phyloP scores from a whole-genome alignment of 2,329 filamentous ascomycete species.

The Monilinia vaccinii-corymbosi region DNA sequence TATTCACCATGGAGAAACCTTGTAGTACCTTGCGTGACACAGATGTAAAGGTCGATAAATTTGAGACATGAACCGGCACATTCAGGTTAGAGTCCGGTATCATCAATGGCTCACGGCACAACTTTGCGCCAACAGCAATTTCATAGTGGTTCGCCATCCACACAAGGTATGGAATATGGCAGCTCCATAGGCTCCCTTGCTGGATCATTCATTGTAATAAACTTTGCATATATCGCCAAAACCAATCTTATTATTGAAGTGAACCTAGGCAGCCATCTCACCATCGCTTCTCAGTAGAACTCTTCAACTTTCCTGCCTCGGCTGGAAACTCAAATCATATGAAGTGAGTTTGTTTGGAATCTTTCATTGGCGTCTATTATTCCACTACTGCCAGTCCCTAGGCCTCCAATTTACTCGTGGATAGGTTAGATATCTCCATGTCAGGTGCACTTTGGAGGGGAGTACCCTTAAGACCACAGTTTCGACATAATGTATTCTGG shows the following conservation, averaged over 20 bases:
- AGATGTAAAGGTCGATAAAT: background rate
- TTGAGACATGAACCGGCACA: background rate
- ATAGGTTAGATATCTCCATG: background rate
- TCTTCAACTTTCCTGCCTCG: background rate
- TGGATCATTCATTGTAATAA: background rate
- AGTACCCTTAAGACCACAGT: background rate
- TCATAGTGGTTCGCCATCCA: background rate
- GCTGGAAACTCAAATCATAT: background rate
- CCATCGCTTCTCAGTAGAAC: background rate
- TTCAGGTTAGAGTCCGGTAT: background rate
- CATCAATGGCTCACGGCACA: background rate
- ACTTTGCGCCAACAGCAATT: background rate
- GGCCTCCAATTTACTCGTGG: background rate
- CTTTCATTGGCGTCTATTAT: background rate
- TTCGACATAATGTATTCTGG: background rate
- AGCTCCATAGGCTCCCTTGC: background rate
- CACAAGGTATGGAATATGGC: background rate
- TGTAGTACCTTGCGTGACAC: background rate
- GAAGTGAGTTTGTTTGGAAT: background rate
- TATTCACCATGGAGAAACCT: background rate
- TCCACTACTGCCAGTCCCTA: background rate
- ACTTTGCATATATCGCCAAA: background rate
- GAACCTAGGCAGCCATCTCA: constrained; percentile 7
- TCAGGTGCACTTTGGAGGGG: background rate
- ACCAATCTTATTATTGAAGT: too few species aligned